Evolutionary conservation across 140 eudicot genomes (phyloP).

Genomic region (Erigeron philadelphicus): DNA sequence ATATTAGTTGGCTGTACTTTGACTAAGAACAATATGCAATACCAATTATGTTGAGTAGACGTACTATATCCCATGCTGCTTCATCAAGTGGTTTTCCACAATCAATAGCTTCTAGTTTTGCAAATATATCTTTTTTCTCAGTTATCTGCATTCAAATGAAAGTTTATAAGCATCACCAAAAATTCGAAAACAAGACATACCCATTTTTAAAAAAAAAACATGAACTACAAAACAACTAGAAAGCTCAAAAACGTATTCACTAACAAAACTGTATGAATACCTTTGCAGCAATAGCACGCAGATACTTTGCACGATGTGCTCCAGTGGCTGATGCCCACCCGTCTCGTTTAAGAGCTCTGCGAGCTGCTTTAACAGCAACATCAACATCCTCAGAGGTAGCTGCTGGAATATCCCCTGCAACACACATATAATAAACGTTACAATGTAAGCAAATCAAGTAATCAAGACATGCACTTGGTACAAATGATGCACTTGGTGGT

Average conservation of each 20-base stretch:
- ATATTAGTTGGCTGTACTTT: constrained; percentile 18
- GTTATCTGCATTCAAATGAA: constrained; percentile 44
- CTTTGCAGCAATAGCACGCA: constrained; percentile 99
- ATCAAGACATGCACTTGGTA: not conserved
- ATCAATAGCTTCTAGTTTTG: constrained; percentile 78
- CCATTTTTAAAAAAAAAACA: not conserved
- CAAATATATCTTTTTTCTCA: constrained; percentile 58
- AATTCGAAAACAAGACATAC: not conserved
- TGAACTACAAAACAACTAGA: not conserved
- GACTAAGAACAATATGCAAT: not conserved
- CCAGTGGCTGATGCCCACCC: constrained; percentile 90
- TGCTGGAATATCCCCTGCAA: constrained; percentile 89
- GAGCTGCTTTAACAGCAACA: constrained; percentile 86
- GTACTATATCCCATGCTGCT: constrained; percentile 93
- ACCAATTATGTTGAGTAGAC: constrained; percentile 9
- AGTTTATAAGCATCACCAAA: constrained; percentile 7
- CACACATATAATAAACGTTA: not conserved
- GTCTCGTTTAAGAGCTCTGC: constrained; percentile 59
- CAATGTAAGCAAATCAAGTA: constrained; percentile 9
- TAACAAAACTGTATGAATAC: constrained; percentile 22
- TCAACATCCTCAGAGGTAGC: constrained; percentile 88
- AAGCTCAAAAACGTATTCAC: not conserved
- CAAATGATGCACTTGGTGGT: too few species aligned
- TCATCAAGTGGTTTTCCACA: constrained; percentile 87
- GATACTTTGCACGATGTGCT: constrained; percentile 86